These are phyloP conservation scores for Yamadazyma aaseri DNA, from an alignment of 1,139 yeast genomes.

Conservation along the genomic window DNA sequence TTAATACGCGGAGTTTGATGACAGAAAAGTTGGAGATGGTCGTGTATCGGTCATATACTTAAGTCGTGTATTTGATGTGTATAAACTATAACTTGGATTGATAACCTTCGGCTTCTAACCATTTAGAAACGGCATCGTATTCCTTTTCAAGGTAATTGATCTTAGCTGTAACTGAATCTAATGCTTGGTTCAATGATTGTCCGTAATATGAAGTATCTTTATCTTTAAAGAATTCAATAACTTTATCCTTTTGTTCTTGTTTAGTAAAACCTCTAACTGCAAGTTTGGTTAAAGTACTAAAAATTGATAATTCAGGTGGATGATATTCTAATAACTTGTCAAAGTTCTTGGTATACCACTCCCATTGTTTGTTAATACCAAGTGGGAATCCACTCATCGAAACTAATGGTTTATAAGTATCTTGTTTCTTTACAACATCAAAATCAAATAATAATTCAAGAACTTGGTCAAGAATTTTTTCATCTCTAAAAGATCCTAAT, in stretches of 20 bases:
- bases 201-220: conserved; percentile 73
- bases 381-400: conserved; percentile 62
- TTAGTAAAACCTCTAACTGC: conserved; percentile 67
- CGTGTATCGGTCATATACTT: neutral
- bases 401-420: conserved; percentile 72
- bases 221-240: conserved; percentile 56
- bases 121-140: conserved; percentile 48
- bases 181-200: conserved; percentile 68
- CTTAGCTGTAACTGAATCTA: conserved; percentile 64
- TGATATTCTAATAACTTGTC: conserved; percentile 58
- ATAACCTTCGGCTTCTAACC: conserved; percentile 51
- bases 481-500: conserved; percentile 68
- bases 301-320: conserved; percentile 82
- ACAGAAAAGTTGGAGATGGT: neutral
- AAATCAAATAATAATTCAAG: conserved; percentile 63
- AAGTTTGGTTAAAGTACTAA: conserved; percentile 67
- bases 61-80: neutral
- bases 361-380: conserved; percentile 70
- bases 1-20: neutral
- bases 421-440: conserved; percentile 73
- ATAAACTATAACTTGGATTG: conserved; percentile 16
- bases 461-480: conserved; percentile 58
- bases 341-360: conserved; percentile 81
- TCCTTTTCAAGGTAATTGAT: conserved; percentile 70
- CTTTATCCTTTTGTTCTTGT: conserved; percentile 53